Evolutionary conservation across 441 rosid genomes (phyloP).

Genomic region (Biscutella auriculata): DNA sequence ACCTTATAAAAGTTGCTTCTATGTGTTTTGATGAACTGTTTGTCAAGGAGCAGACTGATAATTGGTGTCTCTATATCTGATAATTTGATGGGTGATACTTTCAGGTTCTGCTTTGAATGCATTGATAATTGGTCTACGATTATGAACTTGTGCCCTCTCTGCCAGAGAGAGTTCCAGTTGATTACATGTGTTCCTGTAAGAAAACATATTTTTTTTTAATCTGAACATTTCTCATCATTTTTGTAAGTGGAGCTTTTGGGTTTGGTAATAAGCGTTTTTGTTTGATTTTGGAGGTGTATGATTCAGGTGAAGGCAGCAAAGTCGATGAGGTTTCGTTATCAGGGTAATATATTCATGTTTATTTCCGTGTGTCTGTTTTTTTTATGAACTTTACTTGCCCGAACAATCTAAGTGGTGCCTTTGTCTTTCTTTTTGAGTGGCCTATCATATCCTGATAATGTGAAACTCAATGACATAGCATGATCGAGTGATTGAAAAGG

Average conservation of each 20-base stretch:
- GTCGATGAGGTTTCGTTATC: slow-evolving; percentile 54
- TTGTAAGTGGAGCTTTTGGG: slow-evolving; percentile 10
- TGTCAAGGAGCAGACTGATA: not conserved
- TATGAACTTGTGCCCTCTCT: slow-evolving; percentile 93
- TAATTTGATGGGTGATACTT: not conserved
- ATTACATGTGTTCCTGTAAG: slow-evolving; percentile 98
- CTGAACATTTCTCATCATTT: not conserved
- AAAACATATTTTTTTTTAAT: not conserved
- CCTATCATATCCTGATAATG: not conserved
- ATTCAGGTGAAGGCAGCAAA: slow-evolving; percentile 67
- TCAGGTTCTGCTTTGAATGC: slow-evolving; percentile 96
- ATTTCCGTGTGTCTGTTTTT: not conserved
- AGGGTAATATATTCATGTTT: slow-evolving; percentile 32
- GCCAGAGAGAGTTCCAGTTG: slow-evolving; percentile 90
- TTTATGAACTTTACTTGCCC: slow-evolving; percentile 2
- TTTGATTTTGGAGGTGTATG: slow-evolving; percentile 65
- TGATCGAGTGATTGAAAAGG: slow-evolving; percentile 4
- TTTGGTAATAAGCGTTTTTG: slow-evolving; percentile 12
- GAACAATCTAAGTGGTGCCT: not conserved
- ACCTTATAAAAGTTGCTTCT: not conserved
- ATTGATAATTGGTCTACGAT: slow-evolving; percentile 98
- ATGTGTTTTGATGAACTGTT: not conserved
- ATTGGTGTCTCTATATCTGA: slow-evolving; percentile 7
- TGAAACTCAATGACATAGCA: not conserved
- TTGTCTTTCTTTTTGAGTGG: not conserved